phyloP scores from a whole-genome alignment of 163 green algal species.

The Coccomyxa subellipsoidea region DNA sequence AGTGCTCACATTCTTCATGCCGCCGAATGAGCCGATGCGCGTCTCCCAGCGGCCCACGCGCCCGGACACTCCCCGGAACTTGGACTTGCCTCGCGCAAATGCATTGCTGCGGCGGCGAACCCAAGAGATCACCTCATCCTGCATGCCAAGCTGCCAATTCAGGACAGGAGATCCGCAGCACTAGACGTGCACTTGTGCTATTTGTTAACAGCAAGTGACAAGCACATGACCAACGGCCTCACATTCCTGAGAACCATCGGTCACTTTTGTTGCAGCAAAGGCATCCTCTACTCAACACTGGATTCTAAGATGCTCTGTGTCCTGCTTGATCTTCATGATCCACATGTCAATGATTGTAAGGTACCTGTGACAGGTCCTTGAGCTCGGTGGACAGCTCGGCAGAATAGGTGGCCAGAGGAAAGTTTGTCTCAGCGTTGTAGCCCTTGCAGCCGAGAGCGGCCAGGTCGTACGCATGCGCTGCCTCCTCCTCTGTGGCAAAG shows the following conservation, averaged over 20 bases:
- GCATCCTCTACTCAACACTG: not conserved
- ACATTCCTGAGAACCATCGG: not conserved
- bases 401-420: not conserved
- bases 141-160: not conserved
- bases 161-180: not conserved
- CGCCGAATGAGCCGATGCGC: conserved; percentile 58
- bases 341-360: no score
- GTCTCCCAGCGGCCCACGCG: conserved; percentile 63
- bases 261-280: not conserved
- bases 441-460: not conserved
- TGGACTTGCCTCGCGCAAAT: conserved; percentile 54
- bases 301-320: no score
- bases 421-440: not conserved
- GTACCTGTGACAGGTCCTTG: no score
- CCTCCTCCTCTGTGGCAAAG: conserved; percentile 9
- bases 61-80: conserved; percentile 61
- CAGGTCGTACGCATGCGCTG: conserved; percentile 13
- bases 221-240: not conserved
- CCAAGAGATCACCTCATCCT: conserved; percentile 64
- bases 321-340: not conserved
- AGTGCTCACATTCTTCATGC: conserved; percentile 60
- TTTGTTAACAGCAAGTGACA: not conserved
- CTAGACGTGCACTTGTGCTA: not conserved
- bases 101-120: conserved; percentile 53
- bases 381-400: not conserved